These are phyloP conservation scores for Myriangium duriaei DNA, from an alignment of 2,329 filamentous ascomycete genomes.

Conservation along the genomic window DNA sequence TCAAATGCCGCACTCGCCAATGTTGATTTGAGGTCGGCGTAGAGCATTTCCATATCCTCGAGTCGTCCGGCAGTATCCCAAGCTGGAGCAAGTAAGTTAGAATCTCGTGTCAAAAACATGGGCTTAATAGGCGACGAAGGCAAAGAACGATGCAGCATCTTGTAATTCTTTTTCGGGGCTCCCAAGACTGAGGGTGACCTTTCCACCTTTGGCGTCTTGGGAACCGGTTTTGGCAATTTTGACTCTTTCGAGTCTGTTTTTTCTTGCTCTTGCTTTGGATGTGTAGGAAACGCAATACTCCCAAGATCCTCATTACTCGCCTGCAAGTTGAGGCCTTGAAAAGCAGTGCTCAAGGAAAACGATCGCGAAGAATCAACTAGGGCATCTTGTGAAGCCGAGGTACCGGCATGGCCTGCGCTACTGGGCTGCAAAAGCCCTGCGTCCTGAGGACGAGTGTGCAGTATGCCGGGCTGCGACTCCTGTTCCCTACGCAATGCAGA, in stretches of 20 bases:
- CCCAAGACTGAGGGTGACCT: slow-evolving; percentile 9
- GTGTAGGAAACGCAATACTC: slow-evolving; percentile 9
- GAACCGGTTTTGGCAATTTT: slow-evolving; percentile 13
- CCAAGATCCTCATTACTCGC: slow-evolving; percentile 7
- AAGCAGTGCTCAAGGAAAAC: slow-evolving; percentile 12
- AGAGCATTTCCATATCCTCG: slow-evolving; percentile 63
- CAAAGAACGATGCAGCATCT: too few relatives aligned
- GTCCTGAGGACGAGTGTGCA: background rate
- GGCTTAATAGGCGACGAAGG: slow-evolving; percentile 19
- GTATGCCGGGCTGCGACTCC: background rate
- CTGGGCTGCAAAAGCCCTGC: background rate
- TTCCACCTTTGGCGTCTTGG: slow-evolving; percentile 11
- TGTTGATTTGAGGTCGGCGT: slow-evolving; percentile 57
- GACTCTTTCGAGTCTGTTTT: slow-evolving; percentile 13
- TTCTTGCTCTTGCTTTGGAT: slow-evolving; percentile 9
- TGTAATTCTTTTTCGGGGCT: slow-evolving; percentile 10
- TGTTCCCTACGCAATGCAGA: slow-evolving; percentile 11
- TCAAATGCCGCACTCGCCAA: slow-evolving; percentile 58
- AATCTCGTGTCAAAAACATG: slow-evolving; percentile 51
- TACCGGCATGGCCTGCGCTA: background rate
- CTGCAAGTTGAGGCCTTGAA: slow-evolving; percentile 11
- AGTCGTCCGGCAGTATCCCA: slow-evolving; percentile 72
- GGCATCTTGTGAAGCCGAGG: background rate
- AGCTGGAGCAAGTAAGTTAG: slow-evolving; percentile 56
- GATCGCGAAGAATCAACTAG: background rate